Percentiles rank a stretch among this genome's conserved stretches.
Evolutionary conservation across 345 rosid genomes (phyloP).

Genomic region (Bruguiera gymnorhiza): DNA sequence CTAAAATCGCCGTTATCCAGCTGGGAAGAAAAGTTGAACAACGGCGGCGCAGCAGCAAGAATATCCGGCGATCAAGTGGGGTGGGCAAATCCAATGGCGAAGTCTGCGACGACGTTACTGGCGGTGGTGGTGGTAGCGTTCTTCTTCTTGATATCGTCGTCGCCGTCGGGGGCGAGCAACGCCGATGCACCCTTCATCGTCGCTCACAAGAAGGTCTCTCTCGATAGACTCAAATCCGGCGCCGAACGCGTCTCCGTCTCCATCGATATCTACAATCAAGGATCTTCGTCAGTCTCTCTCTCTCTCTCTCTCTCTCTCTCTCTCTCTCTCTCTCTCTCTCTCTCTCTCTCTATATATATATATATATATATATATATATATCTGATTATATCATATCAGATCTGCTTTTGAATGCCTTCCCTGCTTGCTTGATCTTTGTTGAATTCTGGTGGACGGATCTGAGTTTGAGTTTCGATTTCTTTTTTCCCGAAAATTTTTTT

Average conservation of each 20-base stretch:
- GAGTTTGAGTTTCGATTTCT: too few relatives aligned
- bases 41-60: too few relatives aligned
- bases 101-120: constrained; percentile 17
- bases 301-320: constrained; percentile 1
- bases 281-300: constrained; percentile 61
- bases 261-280: constrained; percentile 85
- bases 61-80: too few relatives aligned
- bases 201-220: constrained; percentile 88
- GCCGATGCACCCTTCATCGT: constrained; percentile 84
- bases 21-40: too few relatives aligned
- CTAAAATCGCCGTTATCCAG: too few relatives aligned
- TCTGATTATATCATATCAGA: neutral
- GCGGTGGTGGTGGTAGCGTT: constrained; percentile 24
- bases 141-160: constrained; percentile 44
- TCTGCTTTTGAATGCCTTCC: too few relatives aligned
- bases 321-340: neutral
- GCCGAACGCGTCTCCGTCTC: constrained; percentile 82
- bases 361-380: neutral
- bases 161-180: constrained; percentile 34
- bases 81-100: too few relatives aligned
- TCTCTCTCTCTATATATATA: neutral
- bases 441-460: too few relatives aligned
- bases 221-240: constrained; percentile 76
- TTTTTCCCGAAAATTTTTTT: too few relatives aligned
- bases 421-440: too few relatives aligned